These are phyloP conservation scores for Neoascochyta sp. DNA, from an alignment of 2,329 filamentous ascomycete genomes.

Conservation along the genomic window DNA sequence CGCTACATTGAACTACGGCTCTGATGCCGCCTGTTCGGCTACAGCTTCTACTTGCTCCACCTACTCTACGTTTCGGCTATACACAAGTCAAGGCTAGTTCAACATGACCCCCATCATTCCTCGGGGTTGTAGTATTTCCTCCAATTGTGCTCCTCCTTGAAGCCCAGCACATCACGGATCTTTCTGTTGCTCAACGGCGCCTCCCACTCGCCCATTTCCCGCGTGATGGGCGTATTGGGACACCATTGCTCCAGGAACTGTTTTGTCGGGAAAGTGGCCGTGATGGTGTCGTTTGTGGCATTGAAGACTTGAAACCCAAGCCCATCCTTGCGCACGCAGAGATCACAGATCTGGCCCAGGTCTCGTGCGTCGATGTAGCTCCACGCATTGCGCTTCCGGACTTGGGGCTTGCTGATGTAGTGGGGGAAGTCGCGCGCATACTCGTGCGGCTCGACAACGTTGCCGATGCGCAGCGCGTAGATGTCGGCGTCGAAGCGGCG, in stretches of 20 bases:
- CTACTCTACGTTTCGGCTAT: no score
- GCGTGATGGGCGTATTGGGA: constrained; percentile 51
- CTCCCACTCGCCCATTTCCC: constrained; percentile 57
- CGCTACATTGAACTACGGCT: no score
- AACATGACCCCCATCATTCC: no score
- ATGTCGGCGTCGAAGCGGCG: constrained; percentile 55
- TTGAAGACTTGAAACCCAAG: constrained; percentile 64
- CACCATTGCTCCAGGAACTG: constrained; percentile 51
- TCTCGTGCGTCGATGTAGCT: constrained; percentile 61
- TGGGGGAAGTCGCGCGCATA: constrained; percentile 53
- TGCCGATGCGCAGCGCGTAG: constrained; percentile 59
- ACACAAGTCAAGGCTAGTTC: no score
- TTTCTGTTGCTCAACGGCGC: constrained; percentile 60
- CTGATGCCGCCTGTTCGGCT: no score
- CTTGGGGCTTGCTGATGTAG: constrained; percentile 50
- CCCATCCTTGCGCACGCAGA: constrained; percentile 51
- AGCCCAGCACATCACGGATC: constrained; percentile 57
- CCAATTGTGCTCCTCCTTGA: constrained; percentile 58
- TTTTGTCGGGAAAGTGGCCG: constrained; percentile 50
- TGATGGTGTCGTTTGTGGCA: constrained; percentile 61
- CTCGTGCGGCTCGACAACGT: constrained; percentile 60
- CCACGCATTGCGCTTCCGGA: constrained; percentile 58
- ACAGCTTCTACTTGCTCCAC: no score
- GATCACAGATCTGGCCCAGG: constrained; percentile 58
- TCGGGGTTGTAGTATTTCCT: constrained; percentile 46